Percentiles rank a stretch among this genome's conserved stretches.
Conservation (phyloP, 164 flowering plant species). For the Paratinospora sagittata region DNA sequence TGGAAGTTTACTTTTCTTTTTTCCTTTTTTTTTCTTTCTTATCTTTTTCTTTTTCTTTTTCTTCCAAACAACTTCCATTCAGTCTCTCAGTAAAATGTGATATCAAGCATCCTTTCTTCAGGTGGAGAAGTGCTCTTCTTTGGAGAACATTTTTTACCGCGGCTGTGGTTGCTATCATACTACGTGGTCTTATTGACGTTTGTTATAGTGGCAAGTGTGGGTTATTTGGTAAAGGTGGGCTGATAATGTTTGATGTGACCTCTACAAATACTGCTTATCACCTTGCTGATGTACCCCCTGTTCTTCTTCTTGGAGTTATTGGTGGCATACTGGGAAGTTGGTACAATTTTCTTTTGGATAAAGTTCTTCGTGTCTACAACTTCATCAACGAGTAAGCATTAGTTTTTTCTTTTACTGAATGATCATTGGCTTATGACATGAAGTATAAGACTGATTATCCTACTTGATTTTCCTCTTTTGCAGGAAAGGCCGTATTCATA, state of each 20-base stretch:
- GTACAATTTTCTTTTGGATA: conserved; percentile 58
- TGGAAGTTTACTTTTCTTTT: too few species aligned
- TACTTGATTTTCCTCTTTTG: conserved; percentile 11
- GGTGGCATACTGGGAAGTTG: conserved; percentile 81
- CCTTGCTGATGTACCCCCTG: conserved; percentile 64
- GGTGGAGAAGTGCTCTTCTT: conserved; percentile 96
- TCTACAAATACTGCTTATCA: conserved; percentile 55
- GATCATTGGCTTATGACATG: background rate
- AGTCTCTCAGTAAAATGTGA: background rate
- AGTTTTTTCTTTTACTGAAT: background rate
- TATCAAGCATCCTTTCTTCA: conserved; percentile 22
- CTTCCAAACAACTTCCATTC: background rate
- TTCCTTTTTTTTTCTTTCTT: too few species aligned
- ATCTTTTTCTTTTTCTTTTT: too few species aligned
- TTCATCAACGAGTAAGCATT: conserved; percentile 58
- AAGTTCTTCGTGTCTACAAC: conserved; percentile 60
- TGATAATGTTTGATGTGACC: conserved; percentile 83
- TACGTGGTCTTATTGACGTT: conserved; percentile 64
- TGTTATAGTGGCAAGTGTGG: conserved; percentile 83
- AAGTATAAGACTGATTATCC: background rate
- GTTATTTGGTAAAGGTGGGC: conserved; percentile 88
- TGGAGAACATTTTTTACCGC: conserved; percentile 90
- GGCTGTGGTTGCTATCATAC: conserved; percentile 74
- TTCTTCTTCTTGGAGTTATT: conserved; percentile 67
- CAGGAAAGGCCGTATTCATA: conserved; percentile 62